Base-by-base conservation (phyloP, 1,284 basidiomycete genomes). In the Ustilago shanxiensis region DNA sequence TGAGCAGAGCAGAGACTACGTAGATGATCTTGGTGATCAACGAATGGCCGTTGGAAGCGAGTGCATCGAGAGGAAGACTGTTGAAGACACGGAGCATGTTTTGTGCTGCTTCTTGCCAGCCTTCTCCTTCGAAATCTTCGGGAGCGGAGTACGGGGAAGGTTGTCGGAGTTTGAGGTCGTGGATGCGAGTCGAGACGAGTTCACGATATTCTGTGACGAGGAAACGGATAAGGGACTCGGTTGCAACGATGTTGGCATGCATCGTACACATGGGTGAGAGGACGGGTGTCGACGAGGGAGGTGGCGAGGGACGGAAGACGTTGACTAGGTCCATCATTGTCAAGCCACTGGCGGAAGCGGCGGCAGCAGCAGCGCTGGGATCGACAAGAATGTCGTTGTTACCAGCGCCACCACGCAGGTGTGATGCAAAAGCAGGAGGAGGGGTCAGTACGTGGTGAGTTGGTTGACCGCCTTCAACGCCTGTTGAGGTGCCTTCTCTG, bases 211-310 rank as follows among this genome's bases (percentile, higher is more conserved):
- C 79, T 53, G 66, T 67, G 14, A 79, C 56, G 14, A 80, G 54
- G 62, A 80, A 80, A 2, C 79, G 70, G 16, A 77, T 67, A 47
- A 80, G 75, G 16, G 64, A 65, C 52, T 77, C 79, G 33, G 79
- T 80, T 31, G 75, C 59, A 4, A 80, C 67, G 16, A 80, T 73
- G 67, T 80, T 80, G 66, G 79, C 79, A 44, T 79, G 68, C 70
- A 79, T 69, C n/a, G 77, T 80, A 35, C 73, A 79, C 64, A 76
- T 75, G 50, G 73, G 77, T 11, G 72, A 73, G 10, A 80, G 60
- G 3, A 74, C 61, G 10, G 72, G 69, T 9, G 68, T 63, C 2
- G 65, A 57, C 0, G 44, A 31, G 3, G 70, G 67, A 3, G 73
- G 68, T 3, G 77, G 72, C 4, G 77, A 68, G 0, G 79, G 79